phyloP scores from a whole-genome alignment of 768 basidiomycete species.

The Boletus edulis region DNA sequence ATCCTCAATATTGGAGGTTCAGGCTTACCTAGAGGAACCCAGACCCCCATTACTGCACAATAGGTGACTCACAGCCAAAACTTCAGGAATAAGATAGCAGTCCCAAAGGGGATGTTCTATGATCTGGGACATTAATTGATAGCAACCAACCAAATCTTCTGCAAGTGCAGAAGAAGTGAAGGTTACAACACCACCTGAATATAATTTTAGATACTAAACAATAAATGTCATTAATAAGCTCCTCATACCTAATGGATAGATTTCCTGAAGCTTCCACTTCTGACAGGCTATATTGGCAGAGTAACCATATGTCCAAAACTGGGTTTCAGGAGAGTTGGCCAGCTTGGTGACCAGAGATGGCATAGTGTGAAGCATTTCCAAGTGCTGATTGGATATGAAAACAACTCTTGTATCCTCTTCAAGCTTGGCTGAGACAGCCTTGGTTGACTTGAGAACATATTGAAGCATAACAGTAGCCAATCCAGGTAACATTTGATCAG shows the following conservation, averaged over 20 bases:
- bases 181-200: conserved; percentile 67
- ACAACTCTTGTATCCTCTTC: conserved; percentile 46
- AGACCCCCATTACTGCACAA: conserved; percentile 5
- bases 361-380: conserved; percentile 48
- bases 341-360: conserved; percentile 49
- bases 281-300: conserved; percentile 49
- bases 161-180: conserved; percentile 63
- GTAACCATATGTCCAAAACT: conserved; percentile 69
- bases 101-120: conserved; percentile 65
- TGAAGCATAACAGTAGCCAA: conserved; percentile 45
- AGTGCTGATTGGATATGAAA: conserved; percentile 65
- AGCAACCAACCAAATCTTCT: conserved; percentile 48
- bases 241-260: conserved; percentile 64
- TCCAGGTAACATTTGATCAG: conserved; percentile 27
- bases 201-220: not conserved
- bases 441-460: conserved; percentile 42
- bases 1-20: not conserved
- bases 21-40: conserved; percentile 9
- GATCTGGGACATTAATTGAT: conserved; percentile 48
- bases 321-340: conserved; percentile 42
- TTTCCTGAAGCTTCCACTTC: conserved; percentile 61
- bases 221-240: not conserved
- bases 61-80: conserved; percentile 45
- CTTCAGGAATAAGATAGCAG: conserved; percentile 63
- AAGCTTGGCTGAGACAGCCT: conserved; percentile 37